phyloP scores from a whole-genome alignment of 108 stramenopile species.

The Conticribra weissflogii region DNA sequence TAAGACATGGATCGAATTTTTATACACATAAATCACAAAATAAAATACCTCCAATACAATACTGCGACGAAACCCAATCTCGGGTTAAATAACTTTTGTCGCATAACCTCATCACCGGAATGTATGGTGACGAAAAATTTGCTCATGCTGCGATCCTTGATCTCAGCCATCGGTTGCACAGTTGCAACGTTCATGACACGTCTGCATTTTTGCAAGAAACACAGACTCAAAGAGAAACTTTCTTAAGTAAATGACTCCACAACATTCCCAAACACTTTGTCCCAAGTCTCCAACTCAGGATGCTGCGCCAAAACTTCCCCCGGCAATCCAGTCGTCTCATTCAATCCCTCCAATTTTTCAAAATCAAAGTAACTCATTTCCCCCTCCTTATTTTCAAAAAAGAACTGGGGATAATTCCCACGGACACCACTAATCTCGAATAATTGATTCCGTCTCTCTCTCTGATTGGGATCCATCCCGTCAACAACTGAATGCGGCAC shows the following conservation, averaged over 20 bases:
- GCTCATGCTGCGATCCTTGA: too few relatives aligned
- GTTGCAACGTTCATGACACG: too few relatives aligned
- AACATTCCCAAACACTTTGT: constrained; percentile 59
- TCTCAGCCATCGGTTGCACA: too few relatives aligned
- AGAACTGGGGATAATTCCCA: constrained; percentile 84
- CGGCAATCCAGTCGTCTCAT: constrained; percentile 62
- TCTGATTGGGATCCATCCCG: constrained; percentile 54
- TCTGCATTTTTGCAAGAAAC: too few relatives aligned
- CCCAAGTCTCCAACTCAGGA: constrained; percentile 64
- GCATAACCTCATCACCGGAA: too few relatives aligned
- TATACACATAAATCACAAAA: too few relatives aligned
- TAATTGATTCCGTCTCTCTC: constrained; percentile 60
- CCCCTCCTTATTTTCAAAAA: constrained; percentile 51
- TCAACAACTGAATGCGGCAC: constrained; percentile 58
- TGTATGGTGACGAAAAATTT: too few relatives aligned
- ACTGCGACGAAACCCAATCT: too few relatives aligned
- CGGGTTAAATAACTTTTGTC: too few relatives aligned
- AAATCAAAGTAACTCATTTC: constrained; percentile 55
- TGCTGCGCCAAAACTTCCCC: constrained; percentile 50
- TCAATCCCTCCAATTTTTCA: constrained; percentile 58
- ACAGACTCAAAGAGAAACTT: too few relatives aligned
- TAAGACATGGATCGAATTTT: too few relatives aligned
- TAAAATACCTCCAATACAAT: too few relatives aligned
- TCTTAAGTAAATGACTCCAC: constrained; percentile 44
- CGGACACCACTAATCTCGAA: constrained; percentile 68